Evolutionary conservation across 805 yeast species (phyloP).

Genomic region (Teunomyces tritomae): DNA sequence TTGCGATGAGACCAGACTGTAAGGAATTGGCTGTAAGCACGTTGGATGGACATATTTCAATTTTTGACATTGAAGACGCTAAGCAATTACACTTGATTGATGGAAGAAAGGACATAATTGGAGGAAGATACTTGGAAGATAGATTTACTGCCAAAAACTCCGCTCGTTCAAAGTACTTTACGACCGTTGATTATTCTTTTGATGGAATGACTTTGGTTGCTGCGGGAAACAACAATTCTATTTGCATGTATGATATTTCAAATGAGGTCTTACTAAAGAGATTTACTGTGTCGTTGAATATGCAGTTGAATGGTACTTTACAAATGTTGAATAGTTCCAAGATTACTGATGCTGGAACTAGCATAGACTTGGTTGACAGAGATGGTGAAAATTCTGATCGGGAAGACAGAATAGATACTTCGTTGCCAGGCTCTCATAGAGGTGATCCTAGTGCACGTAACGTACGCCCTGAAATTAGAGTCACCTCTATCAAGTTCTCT

Average conservation of each 20-base stretch:
- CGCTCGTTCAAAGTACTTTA: constrained; percentile 78
- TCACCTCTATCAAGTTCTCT: constrained; percentile 73
- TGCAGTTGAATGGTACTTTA: constrained; percentile 87
- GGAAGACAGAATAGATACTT: constrained; percentile 72
- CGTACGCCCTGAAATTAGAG: constrained; percentile 78
- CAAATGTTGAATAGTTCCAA: constrained; percentile 73
- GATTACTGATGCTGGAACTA: constrained; percentile 81
- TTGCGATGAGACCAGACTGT: constrained; percentile 91
- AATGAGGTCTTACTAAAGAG: constrained; percentile 83
- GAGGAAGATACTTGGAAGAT: constrained; percentile 82
- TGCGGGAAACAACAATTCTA: constrained; percentile 89
- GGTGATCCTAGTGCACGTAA: constrained; percentile 74
- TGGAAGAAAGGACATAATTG: constrained; percentile 79
- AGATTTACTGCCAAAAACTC: constrained; percentile 79
- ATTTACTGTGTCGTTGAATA: constrained; percentile 82
- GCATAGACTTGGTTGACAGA: constrained; percentile 74
- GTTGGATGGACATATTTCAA: constrained; percentile 79
- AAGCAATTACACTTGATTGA: constrained; percentile 81
- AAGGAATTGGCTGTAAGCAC: constrained; percentile 85
- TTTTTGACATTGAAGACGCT: constrained; percentile 81
- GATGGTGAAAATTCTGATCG: constrained; percentile 83
- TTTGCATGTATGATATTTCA: constrained; percentile 86
- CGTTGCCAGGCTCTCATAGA: constrained; percentile 84
- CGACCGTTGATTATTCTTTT: constrained; percentile 77
- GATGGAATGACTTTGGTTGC: constrained; percentile 89